phyloP scores from a whole-genome alignment of 208 protist genomes.

The Naegleria gruberi region DNA sequence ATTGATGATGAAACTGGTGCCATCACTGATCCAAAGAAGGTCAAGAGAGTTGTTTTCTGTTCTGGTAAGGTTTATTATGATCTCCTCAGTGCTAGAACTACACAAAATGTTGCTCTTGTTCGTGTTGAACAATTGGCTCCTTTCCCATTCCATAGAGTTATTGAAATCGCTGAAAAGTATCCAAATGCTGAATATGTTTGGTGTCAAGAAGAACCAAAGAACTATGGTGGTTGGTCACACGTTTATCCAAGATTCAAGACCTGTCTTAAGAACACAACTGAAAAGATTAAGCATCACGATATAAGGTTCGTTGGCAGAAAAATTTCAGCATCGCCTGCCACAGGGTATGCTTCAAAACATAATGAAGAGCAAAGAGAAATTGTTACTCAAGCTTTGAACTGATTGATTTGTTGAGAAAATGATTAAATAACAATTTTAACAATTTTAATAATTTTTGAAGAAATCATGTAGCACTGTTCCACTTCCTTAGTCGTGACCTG shows the following conservation, averaged over 20 bases:
- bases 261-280: slow-evolving; percentile 25
- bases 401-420: too few species aligned
- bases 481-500: too few species aligned
- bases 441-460: too few species aligned
- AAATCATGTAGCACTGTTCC: too few species aligned
- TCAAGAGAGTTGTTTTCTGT: slow-evolving; percentile 85
- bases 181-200: slow-evolving; percentile 78
- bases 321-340: slow-evolving; percentile 40
- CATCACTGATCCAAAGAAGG: slow-evolving; percentile 39
- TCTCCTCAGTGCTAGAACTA: slow-evolving; percentile 61
- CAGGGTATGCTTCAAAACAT: slow-evolving; percentile 1
- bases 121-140: slow-evolving; percentile 90
- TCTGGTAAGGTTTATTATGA: slow-evolving; percentile 94
- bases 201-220: slow-evolving; percentile 95
- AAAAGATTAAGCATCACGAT: slow-evolving; percentile 41
- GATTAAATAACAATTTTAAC: too few species aligned
- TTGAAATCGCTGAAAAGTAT: slow-evolving; percentile 64
- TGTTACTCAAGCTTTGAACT: neutral
- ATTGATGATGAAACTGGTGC: slow-evolving; percentile 53
- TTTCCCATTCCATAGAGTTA: slow-evolving; percentile 88
- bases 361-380: slow-evolving; percentile 5
- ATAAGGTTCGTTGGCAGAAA: slow-evolving; percentile 52
- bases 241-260: slow-evolving; percentile 61
- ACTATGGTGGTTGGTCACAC: slow-evolving; percentile 84
- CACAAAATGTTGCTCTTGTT: slow-evolving; percentile 64